Conservation (phyloP, 164 flowering plant species). For the Annona squamosa region DNA sequence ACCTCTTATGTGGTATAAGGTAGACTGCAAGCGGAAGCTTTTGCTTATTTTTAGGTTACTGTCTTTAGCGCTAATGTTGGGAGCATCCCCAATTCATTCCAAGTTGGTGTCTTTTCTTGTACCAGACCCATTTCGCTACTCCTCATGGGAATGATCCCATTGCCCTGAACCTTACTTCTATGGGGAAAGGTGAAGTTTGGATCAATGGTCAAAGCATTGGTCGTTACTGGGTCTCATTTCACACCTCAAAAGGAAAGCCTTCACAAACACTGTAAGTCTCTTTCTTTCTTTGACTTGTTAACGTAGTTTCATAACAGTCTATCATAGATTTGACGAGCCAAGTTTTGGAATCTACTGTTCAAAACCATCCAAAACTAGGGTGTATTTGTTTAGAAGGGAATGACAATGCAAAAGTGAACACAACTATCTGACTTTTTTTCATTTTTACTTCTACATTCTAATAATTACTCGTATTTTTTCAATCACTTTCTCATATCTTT, state of each 20-base stretch:
- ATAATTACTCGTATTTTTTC: no score
- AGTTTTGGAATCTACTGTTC: no score
- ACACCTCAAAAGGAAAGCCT: slow-evolving; percentile 27
- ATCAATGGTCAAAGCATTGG: slow-evolving; percentile 72
- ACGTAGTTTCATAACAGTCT: not conserved
- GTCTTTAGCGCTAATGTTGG: not conserved
- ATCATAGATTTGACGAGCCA: not conserved
- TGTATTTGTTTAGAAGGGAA: no score
- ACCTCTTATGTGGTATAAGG: slow-evolving; percentile 55
- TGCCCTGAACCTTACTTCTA: slow-evolving; percentile 40
- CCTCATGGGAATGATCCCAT: slow-evolving; percentile 48
- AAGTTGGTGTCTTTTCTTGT: not conserved
- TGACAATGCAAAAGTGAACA: no score
- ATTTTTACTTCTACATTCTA: no score
- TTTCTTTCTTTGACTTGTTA: not conserved
- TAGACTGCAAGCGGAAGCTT: slow-evolving; percentile 7
- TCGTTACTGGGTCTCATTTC: slow-evolving; percentile 65
- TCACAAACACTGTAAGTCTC: slow-evolving; percentile 45
- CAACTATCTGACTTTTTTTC: no score
- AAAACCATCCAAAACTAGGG: no score
- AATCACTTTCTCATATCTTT: no score
- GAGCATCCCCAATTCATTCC: not conserved
- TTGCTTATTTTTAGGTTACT: not conserved
- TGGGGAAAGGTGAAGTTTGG: slow-evolving; percentile 87
- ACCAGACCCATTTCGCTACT: slow-evolving; percentile 46